Evolutionary conservation across 2,329 filamentous ascomycete genomes (phyloP).

Genomic region (Elsinoe ampelina): DNA sequence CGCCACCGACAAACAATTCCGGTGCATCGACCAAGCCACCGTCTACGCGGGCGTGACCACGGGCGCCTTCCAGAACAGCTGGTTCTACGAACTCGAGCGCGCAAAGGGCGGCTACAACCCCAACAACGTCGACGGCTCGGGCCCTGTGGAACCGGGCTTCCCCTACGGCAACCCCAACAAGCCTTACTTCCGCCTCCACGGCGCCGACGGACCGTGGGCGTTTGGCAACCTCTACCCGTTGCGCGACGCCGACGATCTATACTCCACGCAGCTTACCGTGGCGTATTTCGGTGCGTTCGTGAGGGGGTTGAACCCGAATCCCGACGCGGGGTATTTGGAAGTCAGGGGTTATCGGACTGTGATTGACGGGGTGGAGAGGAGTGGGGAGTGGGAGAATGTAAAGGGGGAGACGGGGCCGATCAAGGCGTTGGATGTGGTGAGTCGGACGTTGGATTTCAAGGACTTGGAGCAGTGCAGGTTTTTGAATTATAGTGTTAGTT

Average conservation of each 20-base stretch:
- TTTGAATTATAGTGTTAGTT: constrained; percentile 38
- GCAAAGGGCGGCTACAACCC: constrained; percentile 46
- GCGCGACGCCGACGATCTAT: constrained; percentile 43
- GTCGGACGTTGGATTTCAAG: constrained; percentile 35
- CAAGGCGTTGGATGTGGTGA: constrained; percentile 40
- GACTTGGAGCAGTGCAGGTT: constrained; percentile 45
- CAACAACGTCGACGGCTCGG: constrained; percentile 43
- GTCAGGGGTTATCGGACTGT: constrained; percentile 40
- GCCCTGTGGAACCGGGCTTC: constrained; percentile 28
- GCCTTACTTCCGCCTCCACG: constrained; percentile 50
- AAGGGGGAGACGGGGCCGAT: constrained; percentile 30
- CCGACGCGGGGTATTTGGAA: constrained; percentile 35
- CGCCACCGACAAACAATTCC: constrained; percentile 50
- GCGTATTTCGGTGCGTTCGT: constrained; percentile 46
- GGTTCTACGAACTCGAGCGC: constrained; percentile 53
- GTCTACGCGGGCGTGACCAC: constrained; percentile 41
- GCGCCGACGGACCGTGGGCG: constrained; percentile 42
- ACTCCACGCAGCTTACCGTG: constrained; percentile 36
- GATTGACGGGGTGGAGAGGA: constrained; percentile 31
- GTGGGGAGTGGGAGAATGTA: constrained; percentile 32
- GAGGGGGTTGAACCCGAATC: constrained; percentile 43
- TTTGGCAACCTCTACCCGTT: constrained; percentile 37
- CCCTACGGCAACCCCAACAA: constrained; percentile 41
- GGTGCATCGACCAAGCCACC: constrained; percentile 52
- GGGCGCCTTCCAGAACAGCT: constrained; percentile 41